Base-by-base conservation (phyloP, 192 early-diverging fungal species). In the Gaertneriomyces sp. region DNA sequence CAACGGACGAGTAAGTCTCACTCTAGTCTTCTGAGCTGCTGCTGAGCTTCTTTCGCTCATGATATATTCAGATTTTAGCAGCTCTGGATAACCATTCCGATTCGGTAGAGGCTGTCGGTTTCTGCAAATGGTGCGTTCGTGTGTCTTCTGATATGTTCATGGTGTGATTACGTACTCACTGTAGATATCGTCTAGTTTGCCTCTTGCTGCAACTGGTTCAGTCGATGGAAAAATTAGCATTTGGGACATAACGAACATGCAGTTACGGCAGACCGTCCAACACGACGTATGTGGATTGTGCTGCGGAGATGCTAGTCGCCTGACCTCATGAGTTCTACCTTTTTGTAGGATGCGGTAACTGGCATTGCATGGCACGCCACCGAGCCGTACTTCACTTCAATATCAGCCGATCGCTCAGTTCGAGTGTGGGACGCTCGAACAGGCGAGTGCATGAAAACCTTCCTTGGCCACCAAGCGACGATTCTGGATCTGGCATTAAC, bases 381-480 rank as follows among this genome's bases (percentile, higher is more conserved):
- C 40, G 81, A 87, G 25, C 90, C 90, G 4, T 64, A 90, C 50
- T 61, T 98, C 46, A 84, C 86, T 0, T 82, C 90, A 10, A 80
- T 83, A 52, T 96, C 94, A 6, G 80, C 86, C 47, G 96, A 97
- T 71, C 72, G 83, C 25, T 89, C 92, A 0, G 85, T 95, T 10
- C 81, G 87, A 41, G 71, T 90, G 19, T 99, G 96, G 96, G 96
- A 99, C 77, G 82, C 84, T 40, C 81, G 96, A 42, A 93, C 92
- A 11, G 95, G 95, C 14, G 77, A 85, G 20, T 89, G 85, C 68
- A 72, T 90, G 60, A 85, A 85, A 63, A 71, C 71, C 3, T 94
- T 83, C 77, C 66, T 79, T 42, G 96, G 96, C 45, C 96, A 99
- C 67, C 88, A 90, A 68, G 90, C 93, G 57, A 78, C 87, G 14